Evolutionary conservation across 2,329 filamentous ascomycete genomes (phyloP).

Genomic region (Cladosporium colombiae): DNA sequence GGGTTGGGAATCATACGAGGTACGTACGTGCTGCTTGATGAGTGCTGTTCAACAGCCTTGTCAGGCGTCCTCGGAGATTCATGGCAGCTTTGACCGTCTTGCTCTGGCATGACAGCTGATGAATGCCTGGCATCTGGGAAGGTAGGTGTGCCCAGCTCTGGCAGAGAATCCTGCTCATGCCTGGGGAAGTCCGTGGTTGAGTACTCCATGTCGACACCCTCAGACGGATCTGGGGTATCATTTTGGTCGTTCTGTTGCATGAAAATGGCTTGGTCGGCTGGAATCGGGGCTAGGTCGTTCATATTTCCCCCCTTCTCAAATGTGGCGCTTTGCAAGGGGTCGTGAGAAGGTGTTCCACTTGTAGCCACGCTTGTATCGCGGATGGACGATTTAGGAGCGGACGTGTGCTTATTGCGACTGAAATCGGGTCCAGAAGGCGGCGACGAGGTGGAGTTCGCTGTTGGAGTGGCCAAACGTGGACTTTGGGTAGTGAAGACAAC

Average conservation of each 20-base stretch:
- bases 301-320: not conserved
- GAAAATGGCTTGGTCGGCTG: not conserved
- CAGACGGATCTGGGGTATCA: not conserved
- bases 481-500: conserved; percentile 7
- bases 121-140: conserved; percentile 15
- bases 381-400: not conserved
- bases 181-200: not conserved
- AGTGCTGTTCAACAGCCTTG: not conserved
- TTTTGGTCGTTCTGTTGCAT: not conserved
- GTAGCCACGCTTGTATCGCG: not conserved
- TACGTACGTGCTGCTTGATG: not conserved
- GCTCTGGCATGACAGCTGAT: not conserved
- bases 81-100: not conserved
- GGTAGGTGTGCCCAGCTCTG: not conserved
- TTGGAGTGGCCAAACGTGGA: not conserved
- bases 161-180: not conserved
- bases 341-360: not conserved
- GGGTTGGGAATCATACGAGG: not conserved
- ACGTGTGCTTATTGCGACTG: not conserved
- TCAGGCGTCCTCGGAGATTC: not conserved
- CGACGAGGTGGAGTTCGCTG: not conserved
- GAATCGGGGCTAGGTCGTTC: not conserved
- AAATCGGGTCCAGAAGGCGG: not conserved
- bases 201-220: not conserved
- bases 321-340: not conserved